These are phyloP conservation scores for Aspergillus coremiiformis DNA, from an alignment of 495 filamentous ascomycete species.

Conservation along the genomic window DNA sequence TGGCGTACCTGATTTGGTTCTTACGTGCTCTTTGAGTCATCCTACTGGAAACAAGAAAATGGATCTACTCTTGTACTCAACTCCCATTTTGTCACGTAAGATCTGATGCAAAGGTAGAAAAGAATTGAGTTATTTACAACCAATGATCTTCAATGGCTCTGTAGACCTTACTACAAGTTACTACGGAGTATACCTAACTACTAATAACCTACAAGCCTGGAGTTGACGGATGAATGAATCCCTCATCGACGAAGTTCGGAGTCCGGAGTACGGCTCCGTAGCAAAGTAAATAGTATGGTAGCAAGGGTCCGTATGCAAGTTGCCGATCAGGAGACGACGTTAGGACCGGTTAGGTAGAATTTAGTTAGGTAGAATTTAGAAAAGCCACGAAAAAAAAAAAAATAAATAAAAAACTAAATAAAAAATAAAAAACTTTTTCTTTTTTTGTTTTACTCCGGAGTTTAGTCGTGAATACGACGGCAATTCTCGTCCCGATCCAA, in stretches of 20 bases:
- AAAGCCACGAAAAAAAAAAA: neutral
- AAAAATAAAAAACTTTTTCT: neutral
- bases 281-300: neutral
- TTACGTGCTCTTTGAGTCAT: neutral
- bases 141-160: neutral
- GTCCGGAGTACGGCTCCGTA: neutral
- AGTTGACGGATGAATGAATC: too few species aligned
- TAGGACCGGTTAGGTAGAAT: neutral
- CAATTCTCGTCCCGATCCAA: neutral
- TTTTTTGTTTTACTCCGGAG: neutral
- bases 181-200: too few species aligned
- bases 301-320: neutral
- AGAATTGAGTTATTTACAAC: neutral
- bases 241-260: neutral
- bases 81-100: neutral
- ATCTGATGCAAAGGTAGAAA: neutral
- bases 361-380: neutral
- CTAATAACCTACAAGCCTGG: too few species aligned
- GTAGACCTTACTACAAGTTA: neutral
- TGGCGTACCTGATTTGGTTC: slow-evolving; percentile 12
- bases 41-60: neutral
- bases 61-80: neutral
- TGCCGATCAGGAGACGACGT: neutral
- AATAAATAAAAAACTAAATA: neutral
- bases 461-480: too few species aligned